Evolutionary conservation across 2,329 filamentous ascomycete genomes (phyloP).

Genomic region (Penicillium palitans): DNA sequence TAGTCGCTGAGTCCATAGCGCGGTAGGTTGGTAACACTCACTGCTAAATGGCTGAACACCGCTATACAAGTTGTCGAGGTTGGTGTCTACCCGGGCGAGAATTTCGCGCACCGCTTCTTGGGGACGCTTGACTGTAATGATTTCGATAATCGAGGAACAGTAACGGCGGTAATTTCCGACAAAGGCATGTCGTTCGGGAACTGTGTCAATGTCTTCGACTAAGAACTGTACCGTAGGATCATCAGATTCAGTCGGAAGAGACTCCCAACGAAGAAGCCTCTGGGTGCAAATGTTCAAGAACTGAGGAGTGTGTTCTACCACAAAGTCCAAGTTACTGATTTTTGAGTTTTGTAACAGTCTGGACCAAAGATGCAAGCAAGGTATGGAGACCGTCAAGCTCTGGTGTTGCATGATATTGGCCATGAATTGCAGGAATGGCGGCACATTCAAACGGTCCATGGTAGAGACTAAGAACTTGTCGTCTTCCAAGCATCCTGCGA

Average conservation of each 20-base stretch:
- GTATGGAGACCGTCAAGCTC: constrained; percentile 90
- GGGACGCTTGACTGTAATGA: constrained; percentile 76
- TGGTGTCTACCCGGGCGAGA: constrained; percentile 71
- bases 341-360: constrained; percentile 71
- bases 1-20: background rate
- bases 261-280: constrained; percentile 83
- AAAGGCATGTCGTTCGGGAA: constrained; percentile 92
- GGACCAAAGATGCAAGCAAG: constrained; percentile 86
- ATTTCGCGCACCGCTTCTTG: constrained; percentile 86
- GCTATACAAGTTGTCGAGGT: constrained; percentile 74
- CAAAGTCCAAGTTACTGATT: constrained; percentile 60
- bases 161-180: constrained; percentile 93
- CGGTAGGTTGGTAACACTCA: constrained; percentile 41
- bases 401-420: constrained; percentile 77
- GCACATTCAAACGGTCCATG: constrained; percentile 60
- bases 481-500: constrained; percentile 80
- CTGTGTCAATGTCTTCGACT: constrained; percentile 89
- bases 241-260: constrained; percentile 75
- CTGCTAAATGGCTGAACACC: constrained; percentile 66
- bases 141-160: constrained; percentile 82
- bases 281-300: constrained; percentile 81
- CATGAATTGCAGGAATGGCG: constrained; percentile 76
- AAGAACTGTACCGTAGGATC: constrained; percentile 80
- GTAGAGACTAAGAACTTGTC: constrained; percentile 67
- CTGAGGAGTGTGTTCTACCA: constrained; percentile 66